phyloP scores from a whole-genome alignment of 1,284 basidiomycete species.

The Rhizoctonia solani region DNA sequence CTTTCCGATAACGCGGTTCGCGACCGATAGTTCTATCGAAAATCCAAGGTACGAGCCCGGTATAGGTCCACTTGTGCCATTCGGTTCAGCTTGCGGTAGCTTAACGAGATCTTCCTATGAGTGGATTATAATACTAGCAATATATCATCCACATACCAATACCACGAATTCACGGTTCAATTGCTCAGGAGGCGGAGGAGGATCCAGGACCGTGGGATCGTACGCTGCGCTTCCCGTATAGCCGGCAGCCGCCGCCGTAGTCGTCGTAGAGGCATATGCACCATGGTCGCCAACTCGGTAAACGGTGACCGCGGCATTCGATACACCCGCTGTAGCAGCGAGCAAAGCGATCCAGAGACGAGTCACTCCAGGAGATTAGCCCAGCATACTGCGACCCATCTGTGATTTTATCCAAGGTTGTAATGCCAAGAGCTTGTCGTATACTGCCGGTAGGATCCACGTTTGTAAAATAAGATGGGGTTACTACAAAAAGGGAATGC shows the following conservation, averaged over 20 bases:
- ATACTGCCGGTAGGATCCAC: no score
- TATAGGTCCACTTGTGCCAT: constrained; percentile 1
- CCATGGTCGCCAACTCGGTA: neutral
- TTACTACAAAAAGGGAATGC: no score
- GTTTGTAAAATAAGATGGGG: no score
- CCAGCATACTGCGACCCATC: no score
- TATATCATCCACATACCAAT: no score
- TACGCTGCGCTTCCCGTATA: constrained; percentile 23
- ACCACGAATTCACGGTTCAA: constrained; percentile 19
- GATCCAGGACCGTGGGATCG: constrained; percentile 33
- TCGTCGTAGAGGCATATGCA: neutral
- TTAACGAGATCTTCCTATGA: constrained; percentile 22
- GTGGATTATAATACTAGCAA: no score
- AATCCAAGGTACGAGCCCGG: constrained; percentile 34
- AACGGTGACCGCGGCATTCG: constrained; percentile 23
- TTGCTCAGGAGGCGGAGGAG: constrained; percentile 21
- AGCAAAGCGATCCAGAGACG: constrained; percentile 12
- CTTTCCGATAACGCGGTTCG: constrained; percentile 48
- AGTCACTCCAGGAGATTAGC: no score
- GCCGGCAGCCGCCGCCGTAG: neutral
- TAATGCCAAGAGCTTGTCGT: no score
- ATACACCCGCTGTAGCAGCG: neutral
- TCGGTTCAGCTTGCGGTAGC: neutral
- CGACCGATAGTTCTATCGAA: constrained; percentile 38
- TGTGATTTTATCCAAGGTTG: no score